Evolutionary conservation across 768 basidiomycete species (phyloP), one percentile per base, ranked within the genome.

Genomic region (Megacollybia marginata): DNA sequence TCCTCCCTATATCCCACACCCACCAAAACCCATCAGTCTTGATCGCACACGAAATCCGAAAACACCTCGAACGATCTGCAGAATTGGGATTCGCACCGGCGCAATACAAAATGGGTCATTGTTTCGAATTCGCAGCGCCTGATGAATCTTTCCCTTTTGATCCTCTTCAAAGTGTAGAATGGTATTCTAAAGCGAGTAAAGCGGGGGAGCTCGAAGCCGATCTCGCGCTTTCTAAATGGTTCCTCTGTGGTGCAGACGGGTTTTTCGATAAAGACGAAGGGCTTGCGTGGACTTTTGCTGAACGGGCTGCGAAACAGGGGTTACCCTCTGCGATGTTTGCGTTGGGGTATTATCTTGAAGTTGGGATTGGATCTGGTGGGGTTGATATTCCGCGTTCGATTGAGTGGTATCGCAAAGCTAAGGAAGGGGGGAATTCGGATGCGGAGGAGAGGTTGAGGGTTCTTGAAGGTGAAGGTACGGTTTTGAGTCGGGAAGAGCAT

Each of bases 191-290:
- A 11, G 91, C 89, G 0, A 85, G 82, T 50, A 85, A 94, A 65
- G 80, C 86, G 52, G 89, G 90, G 32, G 91, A 96, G 64, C 74
- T 78, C 19, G 93, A 97, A 63, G 94, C 94, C 0, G 92, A 98
- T 62, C 94, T 97, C 93, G 94, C 92, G 2, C 75, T 97, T 48
- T 85, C 82, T 65, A 97, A 96, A 67, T 98, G 95, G 94, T 97
- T 96, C 72, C 69, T 98, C 45, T 94, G 92, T 61, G 94, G 94
- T 42, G 44, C 50, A 5, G 74, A 76, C 33, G 78, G 78, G 8
- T 68, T 72, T 12, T 93, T 96, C 57, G 88, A 89, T 34, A 92
- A 92, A 65, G 90, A 94, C 63, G 92, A 96, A 62, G 68, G 62
- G 1, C 74, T 97, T 4, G 93, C 95, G 2, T 80, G 80, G 55